phyloP scores from a whole-genome alignment of 768 basidiomycete species.

The Serendipita vermifera region DNA sequence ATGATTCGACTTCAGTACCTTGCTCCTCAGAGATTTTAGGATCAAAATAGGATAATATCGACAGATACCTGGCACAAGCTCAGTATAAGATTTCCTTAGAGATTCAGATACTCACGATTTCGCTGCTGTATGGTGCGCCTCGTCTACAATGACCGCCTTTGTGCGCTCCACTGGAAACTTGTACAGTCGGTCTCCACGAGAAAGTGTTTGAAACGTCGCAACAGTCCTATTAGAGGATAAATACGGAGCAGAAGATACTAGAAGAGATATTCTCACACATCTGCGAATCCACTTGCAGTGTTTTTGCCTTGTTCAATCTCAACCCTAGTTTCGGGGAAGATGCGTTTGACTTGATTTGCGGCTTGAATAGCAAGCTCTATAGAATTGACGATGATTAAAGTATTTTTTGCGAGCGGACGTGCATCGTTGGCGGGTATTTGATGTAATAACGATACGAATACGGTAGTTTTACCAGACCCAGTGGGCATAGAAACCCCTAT shows the following conservation, averaged over 20 bases:
- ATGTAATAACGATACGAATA: constrained; percentile 74
- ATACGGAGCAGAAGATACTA: constrained; percentile 6
- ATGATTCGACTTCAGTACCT: not conserved
- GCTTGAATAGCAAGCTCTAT: constrained; percentile 84
- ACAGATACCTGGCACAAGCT: constrained; percentile 46
- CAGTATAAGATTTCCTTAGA: constrained; percentile 11
- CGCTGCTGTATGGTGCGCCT: constrained; percentile 92
- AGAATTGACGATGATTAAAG: constrained; percentile 79
- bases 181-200: constrained; percentile 44
- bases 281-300: constrained; percentile 63
- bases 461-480: constrained; percentile 79
- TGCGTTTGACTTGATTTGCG: constrained; percentile 48
- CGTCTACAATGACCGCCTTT: constrained; percentile 77
- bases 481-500: constrained; percentile 79
- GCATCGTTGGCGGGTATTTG: constrained; percentile 37
- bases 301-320: constrained; percentile 85
- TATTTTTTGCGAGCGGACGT: constrained; percentile 36
- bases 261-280: constrained; percentile 47
- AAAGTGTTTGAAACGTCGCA: constrained; percentile 79
- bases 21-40: constrained; percentile 16
- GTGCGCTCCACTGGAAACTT: constrained; percentile 60
- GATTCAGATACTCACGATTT: constrained; percentile 59
- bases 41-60: constrained; percentile 75
- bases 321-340: constrained; percentile 63
- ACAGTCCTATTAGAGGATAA: constrained; percentile 43